A percentile compares a stretch with the other conserved stretches of the same genome.
Evolutionary conservation across 2,329 filamentous ascomycete genomes (phyloP).

Genomic region (Rhynchosporium graminicola): DNA sequence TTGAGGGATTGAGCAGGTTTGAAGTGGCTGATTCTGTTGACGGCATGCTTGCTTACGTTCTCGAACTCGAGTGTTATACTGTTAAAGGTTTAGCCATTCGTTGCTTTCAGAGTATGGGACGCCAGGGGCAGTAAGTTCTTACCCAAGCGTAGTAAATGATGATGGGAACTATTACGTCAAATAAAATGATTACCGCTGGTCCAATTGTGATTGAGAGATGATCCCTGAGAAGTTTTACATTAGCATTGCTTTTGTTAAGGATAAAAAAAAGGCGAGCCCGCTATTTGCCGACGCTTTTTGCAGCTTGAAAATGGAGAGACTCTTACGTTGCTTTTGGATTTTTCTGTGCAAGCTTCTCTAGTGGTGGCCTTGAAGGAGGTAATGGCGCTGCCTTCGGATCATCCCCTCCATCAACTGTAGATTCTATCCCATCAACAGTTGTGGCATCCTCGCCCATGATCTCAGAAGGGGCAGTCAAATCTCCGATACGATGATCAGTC

Average conservation of each 20-base stretch:
- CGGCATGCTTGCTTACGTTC: constrained; percentile 24
- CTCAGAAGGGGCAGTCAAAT: neutral
- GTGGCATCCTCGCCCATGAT: constrained; percentile 4
- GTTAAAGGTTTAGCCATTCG: neutral
- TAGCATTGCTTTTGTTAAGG: neutral
- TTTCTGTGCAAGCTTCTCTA: constrained; percentile 33
- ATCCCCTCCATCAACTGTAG: constrained; percentile 10
- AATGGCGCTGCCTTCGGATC: constrained; percentile 9
- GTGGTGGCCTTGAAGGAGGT: constrained; percentile 12
- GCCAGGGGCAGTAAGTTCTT: neutral
- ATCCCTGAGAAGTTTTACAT: constrained; percentile 14
- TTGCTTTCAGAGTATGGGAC: neutral
- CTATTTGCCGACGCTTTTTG: neutral
- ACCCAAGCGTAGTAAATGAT: constrained; percentile 33
- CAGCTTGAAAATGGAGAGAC: neutral
- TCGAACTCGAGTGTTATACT: constrained; percentile 23
- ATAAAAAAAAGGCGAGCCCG: neutral
- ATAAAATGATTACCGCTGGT: constrained; percentile 29
- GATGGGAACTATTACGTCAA: constrained; percentile 32
- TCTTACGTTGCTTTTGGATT: constrained; percentile 26
- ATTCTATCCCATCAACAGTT: constrained; percentile 9
- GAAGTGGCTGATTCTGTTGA: constrained; percentile 12
- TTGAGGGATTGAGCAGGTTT: constrained; percentile 22
- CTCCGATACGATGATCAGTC: neutral
- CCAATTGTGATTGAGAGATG: constrained; percentile 33